These are phyloP conservation scores for Protomyces pachydermus DNA, from an alignment of 1,139 yeast genomes.

Conservation along the genomic window DNA sequence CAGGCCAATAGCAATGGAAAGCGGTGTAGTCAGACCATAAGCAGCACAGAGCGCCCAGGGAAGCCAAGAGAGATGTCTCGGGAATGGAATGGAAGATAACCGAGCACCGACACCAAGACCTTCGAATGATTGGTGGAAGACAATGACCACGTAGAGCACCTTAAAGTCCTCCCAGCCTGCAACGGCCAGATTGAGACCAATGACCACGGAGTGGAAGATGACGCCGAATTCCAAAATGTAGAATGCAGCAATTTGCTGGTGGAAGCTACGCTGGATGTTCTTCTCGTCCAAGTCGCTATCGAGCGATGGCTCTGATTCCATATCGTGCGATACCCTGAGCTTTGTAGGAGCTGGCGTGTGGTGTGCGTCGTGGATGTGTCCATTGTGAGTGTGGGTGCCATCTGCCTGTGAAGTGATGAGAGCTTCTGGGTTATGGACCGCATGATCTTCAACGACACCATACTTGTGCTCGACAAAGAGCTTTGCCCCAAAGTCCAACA, in stretches of 20 bases:
- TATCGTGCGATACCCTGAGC: background rate
- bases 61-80: conserved; percentile 44
- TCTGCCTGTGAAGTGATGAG: conserved; percentile 13
- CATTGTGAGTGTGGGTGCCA: conserved; percentile 21
- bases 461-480: conserved; percentile 29
- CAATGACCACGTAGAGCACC: conserved; percentile 64
- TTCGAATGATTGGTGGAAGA: conserved; percentile 79
- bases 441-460: conserved; percentile 23
- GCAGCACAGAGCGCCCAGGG: conserved; percentile 59
- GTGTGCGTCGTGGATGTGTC: conserved; percentile 31
- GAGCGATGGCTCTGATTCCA: background rate
- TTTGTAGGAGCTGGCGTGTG: conserved; percentile 29
- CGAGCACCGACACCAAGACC: conserved; percentile 84
- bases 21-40: conserved; percentile 67
- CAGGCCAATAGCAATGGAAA: conserved; percentile 75
- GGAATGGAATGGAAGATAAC: conserved; percentile 66
- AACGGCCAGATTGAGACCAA: conserved; percentile 61
- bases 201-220: conserved; percentile 63
- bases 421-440: conserved; percentile 14
- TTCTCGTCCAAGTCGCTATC: conserved; percentile 1
- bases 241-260: conserved; percentile 45
- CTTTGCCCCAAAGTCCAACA: conserved; percentile 39
- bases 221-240: conserved; percentile 65
- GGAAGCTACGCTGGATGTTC: conserved; percentile 25
- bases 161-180: conserved; percentile 60